Base-by-base conservation (phyloP, 2,329 filamentous ascomycete genomes). In the Apiospora hydei region DNA sequence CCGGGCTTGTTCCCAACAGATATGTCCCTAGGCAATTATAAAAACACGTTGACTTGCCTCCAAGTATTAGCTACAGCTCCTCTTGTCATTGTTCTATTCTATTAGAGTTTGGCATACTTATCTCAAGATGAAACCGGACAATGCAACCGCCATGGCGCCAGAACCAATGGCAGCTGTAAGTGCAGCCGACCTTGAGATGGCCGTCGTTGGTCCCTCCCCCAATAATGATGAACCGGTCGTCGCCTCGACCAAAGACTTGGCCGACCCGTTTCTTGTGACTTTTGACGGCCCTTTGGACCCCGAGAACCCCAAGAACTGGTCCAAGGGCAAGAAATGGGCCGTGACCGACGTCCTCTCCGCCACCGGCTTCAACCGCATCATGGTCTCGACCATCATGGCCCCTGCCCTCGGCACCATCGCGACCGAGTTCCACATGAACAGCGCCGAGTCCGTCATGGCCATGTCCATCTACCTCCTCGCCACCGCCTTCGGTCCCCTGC, bases 341-440 rank as follows among this genome's bases (percentile, higher is more conserved):
- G 84, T 85, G 1, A 88, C 86, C 3, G 77, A 85, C 67, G 82
- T 87, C 4, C 80, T 88, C 0, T 87, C 86, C 0, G 83, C 83
- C 3, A 85, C 84, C 0, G 86, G 85, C 10, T 87, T 88, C 74
- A 86, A 86, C 64, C 84, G 84, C 13, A 87, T 88, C 72, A 82
- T 88, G 74, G 84, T 87, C 0, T 86, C 85, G 4, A 86, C 86
- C 0, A 87, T 88, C 76, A 85, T 88, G 80, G 86, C 87, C 0
- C 86, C 86, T 0, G 85, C 85, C 0, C 75, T 92, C 38, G 74
- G 82, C 1, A 76, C 82, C 1, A 87, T 92, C 64, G 83, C 85
- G 6, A 76, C 77, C 1, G 87, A 91, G 51, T 80, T 91, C 16
- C 61, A 85, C 57, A 89, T 91, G 77, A 84, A 76, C 7, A 78